Evolutionary conservation across 2,329 filamentous ascomycete genomes (phyloP).

Genomic region (Fusarium sp.): DNA sequence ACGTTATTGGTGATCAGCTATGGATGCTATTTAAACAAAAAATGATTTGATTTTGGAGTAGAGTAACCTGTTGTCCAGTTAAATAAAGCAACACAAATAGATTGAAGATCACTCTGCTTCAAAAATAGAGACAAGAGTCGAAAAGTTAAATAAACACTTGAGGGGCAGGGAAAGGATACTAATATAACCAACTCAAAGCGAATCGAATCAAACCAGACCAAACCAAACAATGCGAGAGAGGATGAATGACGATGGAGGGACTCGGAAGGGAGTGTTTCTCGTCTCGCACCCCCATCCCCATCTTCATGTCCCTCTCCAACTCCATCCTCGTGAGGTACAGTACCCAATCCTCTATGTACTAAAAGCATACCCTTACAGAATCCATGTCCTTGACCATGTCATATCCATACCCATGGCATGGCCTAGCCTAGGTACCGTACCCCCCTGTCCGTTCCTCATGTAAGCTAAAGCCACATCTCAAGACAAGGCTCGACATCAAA

Average conservation of each 20-base stretch:
- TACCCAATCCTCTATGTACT: background rate
- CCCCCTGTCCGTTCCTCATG: constrained; percentile 13
- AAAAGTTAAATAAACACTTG: constrained; percentile 9
- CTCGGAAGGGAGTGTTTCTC: constrained; percentile 38
- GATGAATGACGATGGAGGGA: constrained; percentile 40
- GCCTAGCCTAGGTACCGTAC: background rate
- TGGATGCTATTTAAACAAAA: background rate
- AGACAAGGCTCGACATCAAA: constrained; percentile 12
- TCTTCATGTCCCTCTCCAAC: background rate
- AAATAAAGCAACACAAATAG: background rate
- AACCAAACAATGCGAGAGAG: constrained; percentile 33
- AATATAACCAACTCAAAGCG: constrained; percentile 32
- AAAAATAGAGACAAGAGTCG: background rate
- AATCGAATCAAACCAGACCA: background rate
- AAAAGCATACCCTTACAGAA: constrained; percentile 1
- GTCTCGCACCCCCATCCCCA: constrained; percentile 29
- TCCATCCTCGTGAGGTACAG: background rate
- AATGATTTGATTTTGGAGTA: background rate
- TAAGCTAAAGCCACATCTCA: constrained; percentile 2
- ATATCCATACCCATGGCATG: constrained; percentile 1
- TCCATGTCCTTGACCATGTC: constrained; percentile 9
- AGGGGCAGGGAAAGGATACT: constrained; percentile 37
- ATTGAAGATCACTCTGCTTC: background rate
- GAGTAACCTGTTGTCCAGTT: background rate
- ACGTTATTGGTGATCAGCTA: background rate